Percentiles rank a stretch among this genome's conserved stretches.
These are phyloP conservation scores for Metschnikowia reukaufii DNA, from an alignment of 805 yeast species.

Conservation along the genomic window DNA sequence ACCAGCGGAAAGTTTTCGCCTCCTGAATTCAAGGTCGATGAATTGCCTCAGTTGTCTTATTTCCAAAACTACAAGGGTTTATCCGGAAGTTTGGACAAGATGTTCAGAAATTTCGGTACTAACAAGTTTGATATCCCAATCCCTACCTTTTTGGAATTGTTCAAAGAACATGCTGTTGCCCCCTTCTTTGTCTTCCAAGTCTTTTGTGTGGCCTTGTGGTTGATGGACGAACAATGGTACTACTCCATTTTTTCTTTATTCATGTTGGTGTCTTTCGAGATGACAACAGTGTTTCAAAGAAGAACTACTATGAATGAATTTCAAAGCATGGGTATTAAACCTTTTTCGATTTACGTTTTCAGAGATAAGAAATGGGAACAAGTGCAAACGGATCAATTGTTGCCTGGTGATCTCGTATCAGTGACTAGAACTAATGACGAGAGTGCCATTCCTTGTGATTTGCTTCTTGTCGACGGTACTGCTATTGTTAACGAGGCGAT, in stretches of 20 bases:
- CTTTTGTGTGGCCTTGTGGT: conserved; percentile 93
- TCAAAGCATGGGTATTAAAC: conserved; percentile 95
- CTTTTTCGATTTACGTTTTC: conserved; percentile 72
- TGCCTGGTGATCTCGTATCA: conserved; percentile 92
- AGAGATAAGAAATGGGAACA: conserved; percentile 71
- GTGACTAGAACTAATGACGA: conserved; percentile 87
- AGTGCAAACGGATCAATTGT: conserved; percentile 67
- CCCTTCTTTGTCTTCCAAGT: conserved; percentile 97
- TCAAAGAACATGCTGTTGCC: conserved; percentile 97
- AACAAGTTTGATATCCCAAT: conserved; percentile 93
- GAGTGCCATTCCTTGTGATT: conserved; percentile 91
- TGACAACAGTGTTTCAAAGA: conserved; percentile 93
- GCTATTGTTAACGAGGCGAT: conserved; percentile 98
- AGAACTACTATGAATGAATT: conserved; percentile 92
- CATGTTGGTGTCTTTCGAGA: conserved; percentile 91
- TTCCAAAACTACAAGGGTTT: conserved; percentile 60
- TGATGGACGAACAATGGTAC: conserved; percentile 96
- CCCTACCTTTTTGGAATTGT: conserved; percentile 86
- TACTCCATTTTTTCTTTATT: conserved; percentile 86
- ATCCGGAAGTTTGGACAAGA: conserved; percentile 49
- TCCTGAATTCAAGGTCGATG: conserved; percentile 73
- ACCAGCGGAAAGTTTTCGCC: conserved; percentile 64
- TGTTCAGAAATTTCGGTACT: conserved; percentile 67
- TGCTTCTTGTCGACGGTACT: conserved; percentile 81
- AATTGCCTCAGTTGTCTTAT: conserved; percentile 52